These are phyloP conservation scores for Botrytis fragariae DNA, from an alignment of 2,329 filamentous ascomycete species.

Conservation along the genomic window DNA sequence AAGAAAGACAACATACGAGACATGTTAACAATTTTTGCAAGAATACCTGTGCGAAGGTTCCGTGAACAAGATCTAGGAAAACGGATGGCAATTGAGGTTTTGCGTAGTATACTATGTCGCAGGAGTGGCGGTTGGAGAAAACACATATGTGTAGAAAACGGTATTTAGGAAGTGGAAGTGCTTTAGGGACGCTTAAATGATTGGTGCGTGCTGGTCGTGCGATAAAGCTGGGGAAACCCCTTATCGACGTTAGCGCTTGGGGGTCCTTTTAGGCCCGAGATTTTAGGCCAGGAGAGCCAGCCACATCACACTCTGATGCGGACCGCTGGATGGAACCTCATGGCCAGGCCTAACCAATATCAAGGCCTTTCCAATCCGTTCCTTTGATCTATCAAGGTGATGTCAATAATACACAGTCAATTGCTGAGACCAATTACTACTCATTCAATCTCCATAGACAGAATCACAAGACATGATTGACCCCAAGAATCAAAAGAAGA, in stretches of 20 bases:
- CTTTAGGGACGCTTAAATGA: background rate
- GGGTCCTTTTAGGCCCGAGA: background rate
- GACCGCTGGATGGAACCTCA: background rate
- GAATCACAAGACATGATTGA: background rate
- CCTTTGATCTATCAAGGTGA: background rate
- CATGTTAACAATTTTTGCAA: background rate
- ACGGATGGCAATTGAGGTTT: too few species aligned
- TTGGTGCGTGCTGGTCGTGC: background rate
- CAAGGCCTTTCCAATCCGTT: background rate
- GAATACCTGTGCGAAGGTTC: too few species aligned
- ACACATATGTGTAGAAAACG: constrained; percentile 18
- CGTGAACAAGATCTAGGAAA: background rate
- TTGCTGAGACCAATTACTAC: background rate
- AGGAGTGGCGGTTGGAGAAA: constrained; percentile 9
- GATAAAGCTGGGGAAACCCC: constrained; percentile 17
- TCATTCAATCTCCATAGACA: background rate
- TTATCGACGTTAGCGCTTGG: constrained; percentile 4
- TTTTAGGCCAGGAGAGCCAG: background rate
- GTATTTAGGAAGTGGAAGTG: background rate
- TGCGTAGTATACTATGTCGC: constrained; percentile 4
- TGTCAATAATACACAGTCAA: background rate
- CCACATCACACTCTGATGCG: background rate
- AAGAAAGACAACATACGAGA: constrained; percentile 31
- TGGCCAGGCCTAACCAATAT: background rate
- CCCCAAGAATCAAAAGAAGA: constrained; percentile 5